Conservation (phyloP, 345 rosid species). For the Limnanthes douglasii region DNA sequence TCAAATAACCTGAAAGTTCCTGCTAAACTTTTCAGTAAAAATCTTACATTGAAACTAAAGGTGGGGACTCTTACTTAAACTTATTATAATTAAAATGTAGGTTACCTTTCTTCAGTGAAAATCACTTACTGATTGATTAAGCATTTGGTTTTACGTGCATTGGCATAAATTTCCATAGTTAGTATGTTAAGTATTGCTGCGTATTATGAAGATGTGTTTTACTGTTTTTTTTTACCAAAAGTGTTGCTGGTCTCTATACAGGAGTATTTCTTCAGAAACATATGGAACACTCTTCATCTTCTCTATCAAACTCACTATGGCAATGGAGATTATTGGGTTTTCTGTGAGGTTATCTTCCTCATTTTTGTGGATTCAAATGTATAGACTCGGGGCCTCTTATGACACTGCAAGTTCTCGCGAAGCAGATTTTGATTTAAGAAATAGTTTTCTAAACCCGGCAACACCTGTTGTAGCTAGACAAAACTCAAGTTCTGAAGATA, state of each 20-base stretch:
- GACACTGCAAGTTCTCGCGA: constrained; percentile 24
- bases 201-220: too few species aligned
- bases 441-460: constrained; percentile 52
- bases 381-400: constrained; percentile 56
- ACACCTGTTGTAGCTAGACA: constrained; percentile 19
- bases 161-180: too few species aligned
- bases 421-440: constrained; percentile 42
- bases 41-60: too few species aligned
- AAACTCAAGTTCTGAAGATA: constrained; percentile 35
- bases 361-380: constrained; percentile 85
- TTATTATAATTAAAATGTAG: too few species aligned
- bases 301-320: constrained; percentile 66
- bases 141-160: too few species aligned
- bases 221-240: neutral
- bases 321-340: constrained; percentile 74
- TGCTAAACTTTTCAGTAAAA: too few species aligned
- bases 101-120: neutral
- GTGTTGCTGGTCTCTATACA: constrained; percentile 7
- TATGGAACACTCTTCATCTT: constrained; percentile 36
- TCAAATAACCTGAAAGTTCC: too few species aligned
- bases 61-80: too few species aligned
- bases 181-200: too few species aligned
- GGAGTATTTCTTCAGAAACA: constrained; percentile 42
- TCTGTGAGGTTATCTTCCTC: constrained; percentile 65
- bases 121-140: constrained; percentile 1